Conservation (phyloP, 331 rosid species). For the Quercus phellos region DNA sequence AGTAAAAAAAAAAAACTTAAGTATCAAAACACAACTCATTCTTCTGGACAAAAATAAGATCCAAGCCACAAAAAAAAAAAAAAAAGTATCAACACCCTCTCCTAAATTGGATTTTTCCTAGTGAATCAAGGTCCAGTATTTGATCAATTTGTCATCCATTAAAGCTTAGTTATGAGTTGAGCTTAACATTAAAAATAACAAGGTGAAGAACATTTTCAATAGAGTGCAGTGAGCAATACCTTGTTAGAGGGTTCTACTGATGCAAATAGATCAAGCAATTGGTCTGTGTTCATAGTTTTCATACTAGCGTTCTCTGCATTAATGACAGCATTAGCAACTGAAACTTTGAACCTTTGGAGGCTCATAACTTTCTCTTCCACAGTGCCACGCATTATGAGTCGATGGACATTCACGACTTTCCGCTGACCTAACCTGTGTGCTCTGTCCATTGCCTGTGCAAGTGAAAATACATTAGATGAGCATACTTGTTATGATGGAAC, state of each 20-base stretch:
- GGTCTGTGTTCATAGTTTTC: constrained; percentile 99
- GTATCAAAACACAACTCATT: no score
- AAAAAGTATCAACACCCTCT: neutral
- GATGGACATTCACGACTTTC: constrained; percentile 91
- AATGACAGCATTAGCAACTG: constrained; percentile 93
- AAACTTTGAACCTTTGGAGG: constrained; percentile 80
- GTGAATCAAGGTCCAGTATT: neutral
- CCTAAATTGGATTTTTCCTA: neutral
- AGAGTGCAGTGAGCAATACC: constrained; percentile 34
- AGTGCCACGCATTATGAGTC: constrained; percentile 97
- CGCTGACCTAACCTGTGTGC: constrained; percentile 97
- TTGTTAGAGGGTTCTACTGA: constrained; percentile 67
- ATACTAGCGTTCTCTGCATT: constrained; percentile 91
- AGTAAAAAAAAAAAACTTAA: no score
- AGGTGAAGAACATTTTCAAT: neutral
- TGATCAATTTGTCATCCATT: neutral
- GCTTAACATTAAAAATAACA: neutral
- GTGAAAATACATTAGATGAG: constrained; percentile 11
- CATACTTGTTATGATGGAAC: neutral
- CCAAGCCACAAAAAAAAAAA: neutral
- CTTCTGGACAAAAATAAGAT: neutral
- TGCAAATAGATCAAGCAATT: constrained; percentile 89
- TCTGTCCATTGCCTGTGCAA: constrained; percentile 97
- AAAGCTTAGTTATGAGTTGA: neutral
- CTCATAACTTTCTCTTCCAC: constrained; percentile 97